These are phyloP conservation scores for Aspergillus sp. DNA, from an alignment of 2,329 filamentous ascomycete species.

Conservation along the genomic window DNA sequence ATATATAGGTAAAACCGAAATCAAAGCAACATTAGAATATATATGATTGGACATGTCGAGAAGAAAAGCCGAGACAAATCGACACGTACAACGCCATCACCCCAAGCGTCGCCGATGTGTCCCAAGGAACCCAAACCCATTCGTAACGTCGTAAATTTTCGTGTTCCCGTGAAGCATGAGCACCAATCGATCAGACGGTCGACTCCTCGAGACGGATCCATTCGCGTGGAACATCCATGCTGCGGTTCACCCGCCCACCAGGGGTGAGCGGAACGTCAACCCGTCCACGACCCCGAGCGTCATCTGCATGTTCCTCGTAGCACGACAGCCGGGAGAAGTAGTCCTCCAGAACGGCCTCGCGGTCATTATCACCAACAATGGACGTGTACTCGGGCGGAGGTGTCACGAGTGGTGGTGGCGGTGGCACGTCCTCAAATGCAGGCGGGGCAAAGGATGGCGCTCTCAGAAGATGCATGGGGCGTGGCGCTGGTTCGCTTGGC, in stretches of 20 bases:
- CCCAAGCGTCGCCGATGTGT: not conserved
- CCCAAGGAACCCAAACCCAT: not conserved
- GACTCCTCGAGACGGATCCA: conserved; percentile 47
- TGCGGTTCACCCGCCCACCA: conserved; percentile 60
- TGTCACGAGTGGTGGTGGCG: conserved; percentile 71
- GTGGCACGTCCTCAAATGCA: conserved; percentile 76
- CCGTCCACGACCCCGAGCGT: conserved; percentile 45
- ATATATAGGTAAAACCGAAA: not conserved
- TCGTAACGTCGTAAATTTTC: not conserved
- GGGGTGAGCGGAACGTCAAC: conserved; percentile 63
- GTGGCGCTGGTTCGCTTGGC: conserved; percentile 44
- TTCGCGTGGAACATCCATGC: conserved; percentile 62
- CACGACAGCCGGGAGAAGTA: conserved; percentile 77
- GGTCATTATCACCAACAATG: conserved; percentile 69
- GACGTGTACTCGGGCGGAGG: conserved; percentile 83
- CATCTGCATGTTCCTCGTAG: conserved; percentile 63
- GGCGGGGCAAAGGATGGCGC: conserved; percentile 86
- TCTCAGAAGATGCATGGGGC: conserved; percentile 82
- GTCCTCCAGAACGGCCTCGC: conserved; percentile 69
- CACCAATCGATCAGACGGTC: conserved; percentile 5
- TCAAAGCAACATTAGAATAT: not conserved
- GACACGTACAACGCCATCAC: not conserved
- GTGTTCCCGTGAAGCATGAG: not conserved
- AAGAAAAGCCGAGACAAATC: not conserved
- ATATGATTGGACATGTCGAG: not conserved